Percentiles rank a stretch among this genome's conserved stretches.
These are phyloP conservation scores for Meyerozyma guilliermondii DNA, from an alignment of 1,139 yeast species.

Conservation along the genomic window DNA sequence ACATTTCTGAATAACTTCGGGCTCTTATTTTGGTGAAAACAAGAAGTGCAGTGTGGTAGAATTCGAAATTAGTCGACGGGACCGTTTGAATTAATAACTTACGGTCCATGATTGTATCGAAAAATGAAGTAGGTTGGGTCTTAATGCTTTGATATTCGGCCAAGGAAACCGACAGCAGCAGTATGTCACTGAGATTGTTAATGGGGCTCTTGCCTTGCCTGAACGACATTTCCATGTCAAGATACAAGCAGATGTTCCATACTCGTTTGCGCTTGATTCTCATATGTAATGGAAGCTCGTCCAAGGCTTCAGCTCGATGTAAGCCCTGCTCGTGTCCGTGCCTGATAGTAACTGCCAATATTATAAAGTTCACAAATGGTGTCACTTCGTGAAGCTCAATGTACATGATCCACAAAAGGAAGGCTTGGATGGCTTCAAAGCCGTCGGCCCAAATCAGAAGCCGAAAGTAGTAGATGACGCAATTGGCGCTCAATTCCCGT, in stretches of 20 bases:
- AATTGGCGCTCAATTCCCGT: neutral
- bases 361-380: slow-evolving; percentile 38
- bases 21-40: slow-evolving; percentile 6
- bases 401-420: slow-evolving; percentile 40
- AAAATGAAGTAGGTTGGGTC: neutral
- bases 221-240: slow-evolving; percentile 52
- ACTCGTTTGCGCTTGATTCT: slow-evolving; percentile 33
- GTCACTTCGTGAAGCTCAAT: slow-evolving; percentile 39
- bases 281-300: slow-evolving; percentile 32
- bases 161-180: neutral
- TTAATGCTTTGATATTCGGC: neutral
- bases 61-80: neutral
- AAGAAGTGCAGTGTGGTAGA: neutral
- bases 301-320: slow-evolving; percentile 52
- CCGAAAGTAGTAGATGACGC: slow-evolving; percentile 42
- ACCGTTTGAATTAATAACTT: neutral
- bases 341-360: slow-evolving; percentile 50
- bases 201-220: slow-evolving; percentile 57
- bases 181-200: slow-evolving; percentile 7
- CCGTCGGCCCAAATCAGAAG: slow-evolving; percentile 48
- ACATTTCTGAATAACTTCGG: slow-evolving; percentile 9
- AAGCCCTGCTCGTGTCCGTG: slow-evolving; percentile 64
- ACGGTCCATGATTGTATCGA: neutral
- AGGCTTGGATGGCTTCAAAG: slow-evolving; percentile 43
- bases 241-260: slow-evolving; percentile 54